phyloP scores from a whole-genome alignment of 805 yeast species.

The Pichia nakasei region DNA sequence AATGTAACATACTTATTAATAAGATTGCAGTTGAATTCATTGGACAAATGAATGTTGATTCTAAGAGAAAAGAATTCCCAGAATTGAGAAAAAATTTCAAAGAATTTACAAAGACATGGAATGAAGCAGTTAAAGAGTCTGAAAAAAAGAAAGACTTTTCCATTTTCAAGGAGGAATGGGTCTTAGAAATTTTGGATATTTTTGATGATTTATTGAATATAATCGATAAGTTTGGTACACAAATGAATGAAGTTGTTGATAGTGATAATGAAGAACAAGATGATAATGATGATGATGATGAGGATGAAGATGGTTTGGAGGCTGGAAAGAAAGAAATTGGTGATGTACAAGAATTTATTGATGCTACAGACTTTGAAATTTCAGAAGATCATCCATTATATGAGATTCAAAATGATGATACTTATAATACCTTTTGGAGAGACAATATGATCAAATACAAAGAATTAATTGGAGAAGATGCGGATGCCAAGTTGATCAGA shows the following conservation, averaged over 20 bases:
- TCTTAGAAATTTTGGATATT: constrained; percentile 44
- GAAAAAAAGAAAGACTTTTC: constrained; percentile 14
- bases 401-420: constrained; percentile 28
- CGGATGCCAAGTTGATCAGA: constrained; percentile 8
- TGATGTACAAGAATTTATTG: constrained; percentile 14
- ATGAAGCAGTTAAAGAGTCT: constrained; percentile 30
- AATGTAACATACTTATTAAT: constrained; percentile 45
- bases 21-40: constrained; percentile 52
- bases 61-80: constrained; percentile 28
- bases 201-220: constrained; percentile 64
- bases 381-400: constrained; percentile 49
- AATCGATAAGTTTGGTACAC: constrained; percentile 55
- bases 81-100: constrained; percentile 35
- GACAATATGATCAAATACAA: constrained; percentile 31
- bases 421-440: constrained; percentile 50
- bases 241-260: constrained; percentile 50
- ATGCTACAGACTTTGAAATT: constrained; percentile 29
- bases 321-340: constrained; percentile 23
- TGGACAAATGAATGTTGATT: constrained; percentile 38
- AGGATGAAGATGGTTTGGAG: constrained; percentile 45
- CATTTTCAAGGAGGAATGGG: constrained; percentile 21
- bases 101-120: constrained; percentile 38
- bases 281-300: constrained; percentile 33
- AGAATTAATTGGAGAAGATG: constrained; percentile 18
- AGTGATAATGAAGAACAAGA: constrained; percentile 43